phyloP scores from a whole-genome alignment of 2,329 filamentous ascomycete genomes.

The Xylariaceae sp. region DNA sequence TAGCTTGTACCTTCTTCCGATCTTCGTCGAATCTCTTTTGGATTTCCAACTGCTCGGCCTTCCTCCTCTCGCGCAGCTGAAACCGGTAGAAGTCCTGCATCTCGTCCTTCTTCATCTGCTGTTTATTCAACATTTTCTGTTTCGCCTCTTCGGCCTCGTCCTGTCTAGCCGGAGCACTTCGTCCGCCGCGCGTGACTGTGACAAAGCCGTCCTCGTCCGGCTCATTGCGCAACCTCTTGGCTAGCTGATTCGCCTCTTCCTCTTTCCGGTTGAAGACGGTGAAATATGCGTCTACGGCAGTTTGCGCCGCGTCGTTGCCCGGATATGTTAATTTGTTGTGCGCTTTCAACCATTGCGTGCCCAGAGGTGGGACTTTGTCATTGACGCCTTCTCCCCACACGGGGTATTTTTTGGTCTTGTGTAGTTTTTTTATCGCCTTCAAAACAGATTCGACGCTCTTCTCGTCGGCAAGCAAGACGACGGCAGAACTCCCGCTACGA shows the following conservation, averaged over 20 bases:
- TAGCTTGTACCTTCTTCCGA: constrained; percentile 63
- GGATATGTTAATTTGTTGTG: constrained; percentile 74
- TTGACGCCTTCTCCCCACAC: constrained; percentile 65
- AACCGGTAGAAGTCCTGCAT: constrained; percentile 78
- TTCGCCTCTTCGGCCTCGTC: constrained; percentile 63
- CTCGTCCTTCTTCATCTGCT: constrained; percentile 58
- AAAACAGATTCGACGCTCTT: constrained; percentile 71
- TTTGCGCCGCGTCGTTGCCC: constrained; percentile 61
- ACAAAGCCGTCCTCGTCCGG: constrained; percentile 96
- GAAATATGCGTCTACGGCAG: constrained; percentile 81
- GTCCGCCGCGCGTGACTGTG: constrained; percentile 78
- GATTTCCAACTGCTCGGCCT: constrained; percentile 67
- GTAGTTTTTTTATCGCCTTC: constrained; percentile 65
- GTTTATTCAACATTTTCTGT: constrained; percentile 59
- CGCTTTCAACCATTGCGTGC: constrained; percentile 53
- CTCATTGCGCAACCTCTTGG: constrained; percentile 64
- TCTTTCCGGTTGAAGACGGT: constrained; percentile 70
- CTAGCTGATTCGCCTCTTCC: constrained; percentile 59
- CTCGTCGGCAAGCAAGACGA: constrained; percentile 80
- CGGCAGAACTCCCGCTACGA: constrained; percentile 70
- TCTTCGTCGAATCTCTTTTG: constrained; percentile 74
- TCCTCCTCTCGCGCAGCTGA: constrained; percentile 75
- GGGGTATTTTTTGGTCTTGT: constrained; percentile 57
- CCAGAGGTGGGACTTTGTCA: constrained; percentile 54
- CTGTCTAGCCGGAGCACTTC: constrained; percentile 67